Evolutionary conservation across 495 filamentous ascomycete species (phyloP), one percentile per base, ranked within the genome.

Genomic region (Penicillium silybi): DNA sequence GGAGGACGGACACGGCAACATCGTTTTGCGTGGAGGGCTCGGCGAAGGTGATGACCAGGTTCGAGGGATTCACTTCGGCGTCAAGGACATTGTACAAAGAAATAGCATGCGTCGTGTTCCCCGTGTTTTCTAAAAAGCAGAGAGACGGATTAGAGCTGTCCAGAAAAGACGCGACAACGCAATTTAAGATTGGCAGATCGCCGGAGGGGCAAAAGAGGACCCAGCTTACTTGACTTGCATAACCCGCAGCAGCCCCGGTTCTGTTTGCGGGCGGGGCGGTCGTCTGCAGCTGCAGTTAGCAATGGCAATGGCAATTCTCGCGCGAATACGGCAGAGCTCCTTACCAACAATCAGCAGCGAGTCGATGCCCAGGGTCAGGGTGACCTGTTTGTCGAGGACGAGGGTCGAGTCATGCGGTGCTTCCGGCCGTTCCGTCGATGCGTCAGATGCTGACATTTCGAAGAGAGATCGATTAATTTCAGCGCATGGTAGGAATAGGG

Each of bases 61-160:
- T 77, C 41, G 74, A 78, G 9, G 76, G 69, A 10, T 70, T 75
- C 46, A 80, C 63, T 53, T 89, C 83, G 18, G 86, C 89, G 81
- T 88, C 95, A 27, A 98, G 84, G 37, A 98, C 70, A 64, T 96
- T 87, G 70, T 87, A 90, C 48, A 91, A 84, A 0, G 87, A 84
- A 13, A 97, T 87, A 41, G 70, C 75, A 62, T 75, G 71, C 3
- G 70, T 76, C 22, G 63, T 63, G 34, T 67, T 67, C 16, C 63
- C 61, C 39, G 64, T 61, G 62, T 56, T 26, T 59, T 48, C 60
- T 63, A 17, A 18, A 46, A 18, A 17, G 32, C 25, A 13, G 5
- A 23, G 17, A 44, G 25, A n/a, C 15, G n/a, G 37, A 42, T 72
- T 40, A 71, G 49, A 32, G 18, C n/a, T 26, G 16, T 27, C 23